Evolutionary conservation across 106 monocot species (phyloP), one percentile per base, ranked within the genome.

Genomic region (Vanilla planifolia): DNA sequence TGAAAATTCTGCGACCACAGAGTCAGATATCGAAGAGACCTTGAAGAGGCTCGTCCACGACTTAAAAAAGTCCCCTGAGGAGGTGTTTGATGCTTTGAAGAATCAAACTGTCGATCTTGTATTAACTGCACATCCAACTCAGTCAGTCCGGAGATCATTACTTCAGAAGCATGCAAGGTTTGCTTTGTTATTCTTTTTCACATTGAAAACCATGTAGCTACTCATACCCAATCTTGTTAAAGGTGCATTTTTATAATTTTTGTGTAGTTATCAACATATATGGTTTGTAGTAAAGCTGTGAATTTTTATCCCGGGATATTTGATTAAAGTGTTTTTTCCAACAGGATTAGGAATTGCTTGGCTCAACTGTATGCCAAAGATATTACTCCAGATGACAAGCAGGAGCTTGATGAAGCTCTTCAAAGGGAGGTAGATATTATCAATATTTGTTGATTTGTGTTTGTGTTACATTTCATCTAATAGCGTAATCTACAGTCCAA

Each of bases 311-410:
- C 32, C 16, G 28, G 3, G 17, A 32, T 14, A 16, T 26, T 48
- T 60, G 11, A 34, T 46, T 15, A 29, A 4, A 4, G n/a, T n/a
- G 32, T 53, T 15, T 57, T 68, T 27, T 14, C 55, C 19, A 61
- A 23, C 75, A 99, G 98, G 80, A 85, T 99, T 77, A 79, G 98
- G 67, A 88, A 77, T 75, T 92, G 88, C 59, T 80, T 99, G 66
- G 50, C 83, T 11, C 82, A 99, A 46, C 41, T 92, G 27, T 62
- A 78, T 78, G 88, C 81, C 7, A 99, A 92, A 62, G 98, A 99
- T 43, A 99, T 92, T 48, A 92, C 98, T 65, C 76, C 81, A 63
- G 92, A 99, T 69, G 98, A 99, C 56, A 92, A 99, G 61, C 92
- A 92, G 61, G 98, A 99, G 61, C 98, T 92, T 39, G 92, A 92